A percentile compares a stretch with the other conserved stretches of the same genome.
Evolutionary conservation across 2,329 filamentous ascomycete species (phyloP).

Genomic region (Hansfordia pulvinata): DNA sequence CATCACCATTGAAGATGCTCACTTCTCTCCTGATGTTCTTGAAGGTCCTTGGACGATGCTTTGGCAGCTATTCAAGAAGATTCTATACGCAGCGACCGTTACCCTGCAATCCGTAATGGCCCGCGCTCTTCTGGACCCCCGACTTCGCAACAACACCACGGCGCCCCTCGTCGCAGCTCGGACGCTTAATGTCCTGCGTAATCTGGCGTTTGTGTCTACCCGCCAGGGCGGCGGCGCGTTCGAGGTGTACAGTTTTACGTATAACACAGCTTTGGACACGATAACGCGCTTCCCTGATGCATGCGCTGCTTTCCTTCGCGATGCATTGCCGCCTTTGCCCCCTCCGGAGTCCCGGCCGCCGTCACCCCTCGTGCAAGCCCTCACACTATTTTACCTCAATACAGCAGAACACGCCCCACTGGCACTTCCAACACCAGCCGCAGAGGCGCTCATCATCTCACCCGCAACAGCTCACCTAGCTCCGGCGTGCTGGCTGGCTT

Average conservation of each 20-base stretch:
- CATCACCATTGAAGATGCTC: conserved; percentile 46
- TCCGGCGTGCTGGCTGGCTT: conserved; percentile 13
- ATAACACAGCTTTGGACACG: conserved; percentile 70
- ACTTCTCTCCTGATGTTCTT: conserved; percentile 51
- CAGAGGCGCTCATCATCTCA: conserved; percentile 60
- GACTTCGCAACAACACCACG: conserved; percentile 24
- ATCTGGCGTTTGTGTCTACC: conserved; percentile 70
- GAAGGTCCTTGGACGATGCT: conserved; percentile 55
- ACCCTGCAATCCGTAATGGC: conserved; percentile 62
- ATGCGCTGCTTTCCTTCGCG: conserved; percentile 51
- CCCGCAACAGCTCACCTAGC: conserved; percentile 63
- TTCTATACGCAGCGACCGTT: conserved; percentile 63
- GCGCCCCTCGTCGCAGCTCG: conserved; percentile 57
- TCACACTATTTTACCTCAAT: conserved; percentile 86
- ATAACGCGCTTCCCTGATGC: conserved; percentile 57
- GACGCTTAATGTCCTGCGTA: conserved; percentile 59
- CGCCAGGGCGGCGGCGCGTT: conserved; percentile 61
- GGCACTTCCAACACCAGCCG: conserved; percentile 48
- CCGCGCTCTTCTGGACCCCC: conserved; percentile 40
- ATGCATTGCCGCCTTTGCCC: conserved; percentile 34
- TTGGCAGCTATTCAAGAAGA: conserved; percentile 62
- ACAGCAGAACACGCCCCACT: conserved; percentile 72
- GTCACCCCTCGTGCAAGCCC: conserved; percentile 53
- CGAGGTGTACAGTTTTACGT: conserved; percentile 74
- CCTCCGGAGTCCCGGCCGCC: conserved; percentile 39